Evolutionary conservation across 2,329 filamentous ascomycete species (phyloP).

Genomic region (Ilyonectria destructans): DNA sequence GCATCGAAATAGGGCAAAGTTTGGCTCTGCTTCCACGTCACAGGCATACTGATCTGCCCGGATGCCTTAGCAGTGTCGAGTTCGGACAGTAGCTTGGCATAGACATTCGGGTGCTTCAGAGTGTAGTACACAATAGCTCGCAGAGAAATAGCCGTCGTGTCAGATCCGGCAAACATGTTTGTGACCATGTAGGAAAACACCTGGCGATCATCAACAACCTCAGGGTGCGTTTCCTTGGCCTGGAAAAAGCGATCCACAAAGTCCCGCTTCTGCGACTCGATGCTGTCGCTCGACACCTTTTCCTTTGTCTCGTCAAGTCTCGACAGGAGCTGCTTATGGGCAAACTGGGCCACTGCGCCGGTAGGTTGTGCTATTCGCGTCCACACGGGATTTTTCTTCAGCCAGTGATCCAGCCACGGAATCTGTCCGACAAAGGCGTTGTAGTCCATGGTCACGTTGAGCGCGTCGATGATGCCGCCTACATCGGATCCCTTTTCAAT

Average conservation of each 20-base stretch:
- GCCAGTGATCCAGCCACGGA: constrained; percentile 43
- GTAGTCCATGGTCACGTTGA: constrained; percentile 38
- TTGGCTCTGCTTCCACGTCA: constrained; percentile 11
- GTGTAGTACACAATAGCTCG: constrained; percentile 37
- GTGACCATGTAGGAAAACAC: constrained; percentile 43
- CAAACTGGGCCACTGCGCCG: constrained; percentile 23
- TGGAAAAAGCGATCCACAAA: constrained; percentile 41
- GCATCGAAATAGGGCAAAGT: constrained; percentile 26
- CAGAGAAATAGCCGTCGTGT: constrained; percentile 43
- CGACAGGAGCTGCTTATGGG: constrained; percentile 21
- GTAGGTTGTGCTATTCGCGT: constrained; percentile 26
- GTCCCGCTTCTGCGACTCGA: not conserved
- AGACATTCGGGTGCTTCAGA: constrained; percentile 25
- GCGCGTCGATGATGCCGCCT: constrained; percentile 33
- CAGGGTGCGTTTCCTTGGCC: constrained; percentile 38
- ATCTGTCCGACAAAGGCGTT: constrained; percentile 42
- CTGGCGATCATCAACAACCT: constrained; percentile 39
- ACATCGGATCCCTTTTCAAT: constrained; percentile 37
- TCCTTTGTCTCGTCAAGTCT: constrained; percentile 31
- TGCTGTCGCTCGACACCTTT: too few species aligned
- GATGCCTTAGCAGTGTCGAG: constrained; percentile 19
- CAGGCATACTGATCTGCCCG: constrained; percentile 8
- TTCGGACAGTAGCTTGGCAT: constrained; percentile 38
- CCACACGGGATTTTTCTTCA: constrained; percentile 43
- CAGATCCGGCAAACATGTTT: constrained; percentile 40